Base-by-base conservation (phyloP, 257 asterid genomes). In the Verbena officinalis region DNA sequence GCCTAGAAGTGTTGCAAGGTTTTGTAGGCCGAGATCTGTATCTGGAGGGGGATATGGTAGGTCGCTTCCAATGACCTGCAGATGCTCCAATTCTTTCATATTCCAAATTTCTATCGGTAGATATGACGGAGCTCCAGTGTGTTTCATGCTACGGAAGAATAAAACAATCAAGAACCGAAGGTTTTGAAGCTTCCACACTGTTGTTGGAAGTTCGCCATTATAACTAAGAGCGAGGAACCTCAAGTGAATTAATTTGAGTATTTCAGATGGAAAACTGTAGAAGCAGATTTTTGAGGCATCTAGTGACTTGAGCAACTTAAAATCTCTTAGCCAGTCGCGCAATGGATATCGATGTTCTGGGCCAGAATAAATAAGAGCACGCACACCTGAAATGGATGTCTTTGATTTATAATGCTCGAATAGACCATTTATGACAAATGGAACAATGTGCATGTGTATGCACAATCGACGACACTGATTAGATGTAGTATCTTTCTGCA, bases 81-180 rank as follows among this genome's bases (percentile, higher is more conserved):
- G 56, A 50, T 75, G 76, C 61, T 52, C 59, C 53, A 75, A 50
- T 21, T 38, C 12, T 0, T 39, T 39, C 58, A 75, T 0, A 1
- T 59, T 19, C 76, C 76, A 69, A 1, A 75, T 45, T 16, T 43
- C 67, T n/a, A 11, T 0, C 6, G 74, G 67, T 0, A 68, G 67
- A 30, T 10, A 56, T 1, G 13, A 23, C 0, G 48, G 48, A 7
- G 45, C 23, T 5, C 20, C 4, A 2, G 23, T 2, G 34, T 9
- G 10, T 17, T 40, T n/a, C 54, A 61, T 38, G 12, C 14, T 51
- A 5, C 2, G 59, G 38, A 34, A 12, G 1, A 44, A 48, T 17
- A 6, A 36, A 12, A 68, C 27, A 30, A 68, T 70, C 40, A 70
- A 27, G 50, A 46, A 13, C 13, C 57, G 64, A 17, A 71, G 64